Evolutionary conservation across 139 green algal species (phyloP), one percentile per base, ranked within the genome.

Genomic region (Chlorella sp.): DNA sequence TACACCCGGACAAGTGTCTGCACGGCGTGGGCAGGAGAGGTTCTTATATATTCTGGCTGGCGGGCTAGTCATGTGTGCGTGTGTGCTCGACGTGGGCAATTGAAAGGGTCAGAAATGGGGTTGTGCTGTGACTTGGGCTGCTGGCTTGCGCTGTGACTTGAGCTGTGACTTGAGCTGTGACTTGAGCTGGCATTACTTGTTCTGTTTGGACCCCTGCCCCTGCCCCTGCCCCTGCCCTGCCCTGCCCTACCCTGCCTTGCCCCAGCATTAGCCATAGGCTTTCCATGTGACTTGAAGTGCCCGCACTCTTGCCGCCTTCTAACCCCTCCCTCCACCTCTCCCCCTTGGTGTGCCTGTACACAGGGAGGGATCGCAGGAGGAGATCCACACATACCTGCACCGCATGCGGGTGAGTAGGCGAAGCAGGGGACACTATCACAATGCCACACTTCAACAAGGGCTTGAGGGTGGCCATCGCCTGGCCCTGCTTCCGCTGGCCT

Each of bases 351-450:
- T 61, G 4, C 83, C 53, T 85, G 82, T 57, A 57, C 48, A 57
- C 73, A 81, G 73, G 69, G 76, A 77, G 61, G 80, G 87, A 11
- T 66, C n/a, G 21, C 73, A 90, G 39, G 77, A 90, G 66, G 92
- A 93, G 83, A 75, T 82, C 53, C 68, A 89, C 40, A 96, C 87
- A 21, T 98, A 97, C 91, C 86, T 98, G 4, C 88, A 94, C 90
- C 93, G 96, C 57, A 89, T 90, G 84, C 64, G 84, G 84, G 84
- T 81, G n/a, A 42, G 80, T 11, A 11, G 34, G 12, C 28, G 77
- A 9, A 9, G 77, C 77, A 80, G 73, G 24, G 12, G 73, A 24
- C 12, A 80, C 4, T 81, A 81, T n/a, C 75, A 83, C 77, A 19
- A 22, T 14, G 34, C 34, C 22, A n/a, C 37, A 81, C 75, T 48